Evolutionary conservation across 1,139 yeast genomes (phyloP), one percentile per base, ranked within the genome.

Genomic region (Saccharomyces hybrid): DNA sequence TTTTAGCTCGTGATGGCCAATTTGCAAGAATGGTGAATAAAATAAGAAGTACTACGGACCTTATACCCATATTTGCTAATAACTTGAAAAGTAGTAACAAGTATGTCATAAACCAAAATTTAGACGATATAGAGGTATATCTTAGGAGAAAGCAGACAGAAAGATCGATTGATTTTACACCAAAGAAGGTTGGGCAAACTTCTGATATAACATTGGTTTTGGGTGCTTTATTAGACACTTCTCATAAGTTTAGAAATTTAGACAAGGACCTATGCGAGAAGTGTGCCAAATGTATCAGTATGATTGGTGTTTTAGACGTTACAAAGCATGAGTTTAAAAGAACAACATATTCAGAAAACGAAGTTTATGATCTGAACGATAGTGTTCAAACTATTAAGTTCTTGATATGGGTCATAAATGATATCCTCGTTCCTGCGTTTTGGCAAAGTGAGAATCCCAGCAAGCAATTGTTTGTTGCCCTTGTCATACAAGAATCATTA

Each of bases 381-480:
- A 76, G 74, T n/a, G 67, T 68, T 3, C 96, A 90, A 61, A 81
- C 82, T 41, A 74, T 82, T 4, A 76, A 75, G 4, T 89, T 93
- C 64, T 76, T 90, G 16, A 74, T 82, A 5, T 77, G 79, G 60
- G 82, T 91, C 55, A 74, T 91, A 50, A 86, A 88, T 59, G 79
- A 79, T 52, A 77, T 82, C 58, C 75, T 95, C 16, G 85, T 91
- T 8, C 88, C 87, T 47, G 81, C 89, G 1, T 91, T 90, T 67
- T 85, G 95, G 82, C 90, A 96, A 0, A 85, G 97, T 0, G 87
- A 85, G 49, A 90, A 90, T 65, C 96, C 99, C 0, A 81, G 82
- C 27, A 82, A 84, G 52, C 99, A 95, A 67, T 76, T 88, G 57
- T 88, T 85, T 65, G 77, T 91, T 38, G 96, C 97, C 0, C 87